Percentiles rank a stretch among this genome's conserved stretches.
phyloP scores from a whole-genome alignment of 306 rosid genomes.

The Cucumis cinereus region DNA sequence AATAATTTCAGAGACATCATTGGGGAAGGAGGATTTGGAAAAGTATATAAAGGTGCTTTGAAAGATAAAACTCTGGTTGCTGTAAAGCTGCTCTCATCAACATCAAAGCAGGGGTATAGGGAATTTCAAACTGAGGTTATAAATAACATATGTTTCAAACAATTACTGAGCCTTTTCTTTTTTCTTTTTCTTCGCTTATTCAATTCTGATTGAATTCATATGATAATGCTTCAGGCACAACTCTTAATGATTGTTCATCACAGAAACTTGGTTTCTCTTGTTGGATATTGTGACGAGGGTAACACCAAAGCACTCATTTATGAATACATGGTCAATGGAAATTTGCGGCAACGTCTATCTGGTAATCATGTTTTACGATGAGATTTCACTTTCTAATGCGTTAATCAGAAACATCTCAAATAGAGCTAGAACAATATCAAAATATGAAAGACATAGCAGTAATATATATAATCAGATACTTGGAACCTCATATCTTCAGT shows the following conservation, averaged over 20 bases:
- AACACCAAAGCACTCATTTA: slow-evolving; percentile 14
- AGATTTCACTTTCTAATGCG: too few species aligned
- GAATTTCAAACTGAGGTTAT: slow-evolving; percentile 22
- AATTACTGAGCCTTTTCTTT: not conserved
- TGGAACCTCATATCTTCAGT: too few species aligned
- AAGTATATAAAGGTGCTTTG: slow-evolving; percentile 20
- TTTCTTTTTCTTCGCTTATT: not conserved
- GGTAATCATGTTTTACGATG: not conserved
- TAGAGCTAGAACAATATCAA: too few species aligned
- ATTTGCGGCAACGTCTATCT: slow-evolving; percentile 5
- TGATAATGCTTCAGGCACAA: not conserved
- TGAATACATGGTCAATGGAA: slow-evolving; percentile 16
- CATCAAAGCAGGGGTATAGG: slow-evolving; percentile 22
- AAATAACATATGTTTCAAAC: not conserved
- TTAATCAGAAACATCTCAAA: too few species aligned
- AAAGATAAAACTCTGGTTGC: slow-evolving; percentile 18
- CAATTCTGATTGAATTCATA: too few species aligned
- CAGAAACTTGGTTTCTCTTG: slow-evolving; percentile 14
- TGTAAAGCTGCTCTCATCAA: slow-evolving; percentile 18
- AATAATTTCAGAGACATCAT: slow-evolving; percentile 14
- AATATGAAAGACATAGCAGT: too few species aligned
- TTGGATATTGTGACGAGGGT: slow-evolving; percentile 25
- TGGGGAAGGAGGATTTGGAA: slow-evolving; percentile 35
- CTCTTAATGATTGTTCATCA: slow-evolving; percentile 18
- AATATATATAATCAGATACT: too few species aligned